phyloP scores from a whole-genome alignment of 2,329 filamentous ascomycete genomes.

The Venturia asperata region DNA sequence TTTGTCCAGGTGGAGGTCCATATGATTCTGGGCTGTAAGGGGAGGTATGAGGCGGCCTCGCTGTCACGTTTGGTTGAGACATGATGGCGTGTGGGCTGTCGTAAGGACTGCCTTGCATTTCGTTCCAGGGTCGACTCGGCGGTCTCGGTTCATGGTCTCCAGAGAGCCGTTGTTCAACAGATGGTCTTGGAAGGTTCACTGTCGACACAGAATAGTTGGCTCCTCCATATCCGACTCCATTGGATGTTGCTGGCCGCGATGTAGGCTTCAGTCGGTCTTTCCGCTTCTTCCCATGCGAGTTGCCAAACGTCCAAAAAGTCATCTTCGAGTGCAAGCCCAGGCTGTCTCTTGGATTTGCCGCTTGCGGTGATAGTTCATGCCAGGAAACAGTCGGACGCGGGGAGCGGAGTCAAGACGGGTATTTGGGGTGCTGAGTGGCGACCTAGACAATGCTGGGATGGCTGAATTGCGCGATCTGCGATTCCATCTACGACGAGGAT shows the following conservation, averaged over 20 bases:
- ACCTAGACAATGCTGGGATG: background rate
- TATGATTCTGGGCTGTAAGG: background rate
- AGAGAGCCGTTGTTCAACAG: background rate
- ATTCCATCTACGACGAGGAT: background rate
- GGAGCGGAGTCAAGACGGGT: slow-evolving; percentile 2
- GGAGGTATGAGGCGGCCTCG: background rate
- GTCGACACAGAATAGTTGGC: slow-evolving; percentile 3
- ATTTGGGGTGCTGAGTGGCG: background rate
- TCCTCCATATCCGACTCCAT: slow-evolving; percentile 13
- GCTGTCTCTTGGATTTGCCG: background rate
- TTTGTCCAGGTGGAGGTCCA: background rate
- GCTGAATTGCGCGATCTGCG: too few relatives aligned
- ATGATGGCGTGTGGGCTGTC: background rate
- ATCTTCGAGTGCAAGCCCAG: background rate
- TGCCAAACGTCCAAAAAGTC: slow-evolving; percentile 1
- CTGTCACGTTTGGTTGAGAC: background rate
- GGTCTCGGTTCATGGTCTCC: background rate
- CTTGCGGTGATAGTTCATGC: background rate
- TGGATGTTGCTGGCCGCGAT: background rate
- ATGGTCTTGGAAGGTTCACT: slow-evolving; percentile 3
- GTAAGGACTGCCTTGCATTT: background rate
- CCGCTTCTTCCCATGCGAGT: slow-evolving; percentile 1
- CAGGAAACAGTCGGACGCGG: background rate
- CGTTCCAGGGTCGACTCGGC: slow-evolving; percentile 6
- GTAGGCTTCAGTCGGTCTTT: background rate